A percentile compares a stretch with the other conserved stretches of the same genome.
These are phyloP conservation scores for Saksenaea vasiformis DNA, from an alignment of 371 early-diverging fungal genomes.

Conservation along the genomic window DNA sequence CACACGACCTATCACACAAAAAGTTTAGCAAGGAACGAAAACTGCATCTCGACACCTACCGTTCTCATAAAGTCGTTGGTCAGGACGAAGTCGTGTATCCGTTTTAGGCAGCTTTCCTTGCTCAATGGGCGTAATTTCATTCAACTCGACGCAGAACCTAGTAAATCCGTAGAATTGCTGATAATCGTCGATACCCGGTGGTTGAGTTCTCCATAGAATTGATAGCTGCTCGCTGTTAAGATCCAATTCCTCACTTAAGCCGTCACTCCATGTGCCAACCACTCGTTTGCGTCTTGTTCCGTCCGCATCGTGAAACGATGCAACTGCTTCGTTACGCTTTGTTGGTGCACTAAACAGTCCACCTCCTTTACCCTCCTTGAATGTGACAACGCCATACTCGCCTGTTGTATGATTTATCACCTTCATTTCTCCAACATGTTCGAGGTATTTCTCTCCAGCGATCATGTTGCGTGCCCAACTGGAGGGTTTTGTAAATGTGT, in stretches of 20 bases:
- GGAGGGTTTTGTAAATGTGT: slow-evolving; percentile 75
- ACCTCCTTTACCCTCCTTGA: slow-evolving; percentile 62
- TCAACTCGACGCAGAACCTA: slow-evolving; percentile 80
- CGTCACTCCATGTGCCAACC: slow-evolving; percentile 66
- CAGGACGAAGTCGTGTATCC: slow-evolving; percentile 88
- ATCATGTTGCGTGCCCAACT: slow-evolving; percentile 86
- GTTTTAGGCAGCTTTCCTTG: slow-evolving; percentile 72
- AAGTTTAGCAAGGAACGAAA: background rate
- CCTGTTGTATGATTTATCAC: slow-evolving; percentile 75
- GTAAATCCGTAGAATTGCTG: slow-evolving; percentile 88
- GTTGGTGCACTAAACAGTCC: slow-evolving; percentile 61
- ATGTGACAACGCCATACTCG: slow-evolving; percentile 60
- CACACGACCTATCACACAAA: slow-evolving; percentile 27
- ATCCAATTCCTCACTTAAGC: slow-evolving; percentile 51
- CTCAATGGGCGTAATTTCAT: slow-evolving; percentile 71
- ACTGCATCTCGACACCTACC: slow-evolving; percentile 39
- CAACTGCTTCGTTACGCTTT: slow-evolving; percentile 69
- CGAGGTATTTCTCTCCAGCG: slow-evolving; percentile 75
- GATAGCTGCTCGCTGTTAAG: slow-evolving; percentile 57
- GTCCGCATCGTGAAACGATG: slow-evolving; percentile 50
- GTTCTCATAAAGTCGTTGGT: slow-evolving; percentile 81
- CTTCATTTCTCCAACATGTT: slow-evolving; percentile 77
- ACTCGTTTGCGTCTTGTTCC: slow-evolving; percentile 54
- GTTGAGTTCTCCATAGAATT: slow-evolving; percentile 80
- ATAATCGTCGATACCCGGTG: slow-evolving; percentile 66